Evolutionary conservation across 208 protist species (phyloP).

Genomic region (Sergeia podlipaevii): DNA sequence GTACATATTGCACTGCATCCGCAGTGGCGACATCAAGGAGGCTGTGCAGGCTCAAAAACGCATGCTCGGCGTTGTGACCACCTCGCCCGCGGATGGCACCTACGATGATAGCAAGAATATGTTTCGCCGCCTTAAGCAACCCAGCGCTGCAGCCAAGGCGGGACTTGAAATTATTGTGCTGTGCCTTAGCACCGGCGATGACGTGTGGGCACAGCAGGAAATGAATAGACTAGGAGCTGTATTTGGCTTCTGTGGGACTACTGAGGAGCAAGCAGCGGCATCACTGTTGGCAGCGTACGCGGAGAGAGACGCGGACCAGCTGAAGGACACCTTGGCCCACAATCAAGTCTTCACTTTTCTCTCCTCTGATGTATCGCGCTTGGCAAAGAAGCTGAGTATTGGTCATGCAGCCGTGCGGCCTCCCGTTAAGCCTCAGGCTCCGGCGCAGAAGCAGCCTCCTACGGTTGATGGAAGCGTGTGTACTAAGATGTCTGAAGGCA

Average conservation of each 20-base stretch:
- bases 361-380: slow-evolving; percentile 44
- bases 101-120: slow-evolving; percentile 50
- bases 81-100: slow-evolving; percentile 7
- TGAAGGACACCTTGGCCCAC: slow-evolving; percentile 47
- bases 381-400: slow-evolving; percentile 62
- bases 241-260: slow-evolving; percentile 53
- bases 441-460: neutral
- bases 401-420: slow-evolving; percentile 12
- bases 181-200: slow-evolving; percentile 39
- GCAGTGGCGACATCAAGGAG: slow-evolving; percentile 27
- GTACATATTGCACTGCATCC: slow-evolving; percentile 40
- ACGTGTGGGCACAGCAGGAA: slow-evolving; percentile 65
- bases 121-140: slow-evolving; percentile 63
- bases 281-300: slow-evolving; percentile 50
- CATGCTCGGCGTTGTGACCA: slow-evolving; percentile 35
- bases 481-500: no score
- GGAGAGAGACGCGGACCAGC: slow-evolving; percentile 52
- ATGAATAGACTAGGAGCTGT: slow-evolving; percentile 40
- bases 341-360: slow-evolving; percentile 62
- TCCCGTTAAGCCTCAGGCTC: no score
- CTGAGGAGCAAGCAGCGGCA: slow-evolving; percentile 42
- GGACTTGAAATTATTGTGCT: slow-evolving; percentile 71
- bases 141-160: slow-evolving; percentile 63
- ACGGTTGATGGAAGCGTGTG: neutral
- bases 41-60: slow-evolving; percentile 41